Evolutionary conservation across 768 basidiomycete genomes (phyloP).

Genomic region (Boletus rubropictus): DNA sequence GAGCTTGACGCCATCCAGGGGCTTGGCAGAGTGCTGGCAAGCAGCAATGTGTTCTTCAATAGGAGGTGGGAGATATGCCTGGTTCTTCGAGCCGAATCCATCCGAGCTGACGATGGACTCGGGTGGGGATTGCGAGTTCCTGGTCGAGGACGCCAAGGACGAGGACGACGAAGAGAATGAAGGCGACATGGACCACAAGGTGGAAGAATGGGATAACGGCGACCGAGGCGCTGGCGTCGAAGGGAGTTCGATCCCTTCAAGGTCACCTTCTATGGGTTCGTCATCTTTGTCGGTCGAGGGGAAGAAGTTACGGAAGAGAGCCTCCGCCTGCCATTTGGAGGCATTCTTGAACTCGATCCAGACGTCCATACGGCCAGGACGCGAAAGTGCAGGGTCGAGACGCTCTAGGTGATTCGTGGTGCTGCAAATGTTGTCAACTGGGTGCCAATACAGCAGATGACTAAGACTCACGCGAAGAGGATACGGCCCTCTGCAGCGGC

Average conservation of each 20-base stretch:
- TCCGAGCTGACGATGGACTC: conserved; percentile 17
- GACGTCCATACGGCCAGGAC: conserved; percentile 89
- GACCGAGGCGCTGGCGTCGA: conserved; percentile 38
- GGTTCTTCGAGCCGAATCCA: conserved; percentile 49
- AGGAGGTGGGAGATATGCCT: conserved; percentile 59
- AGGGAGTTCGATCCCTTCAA: conserved; percentile 43
- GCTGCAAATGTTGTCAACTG: conserved; percentile 31
- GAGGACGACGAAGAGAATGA: conserved; percentile 40
- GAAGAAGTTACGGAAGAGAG: conserved; percentile 88
- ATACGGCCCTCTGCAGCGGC: conserved; percentile 84
- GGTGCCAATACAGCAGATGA: neutral
- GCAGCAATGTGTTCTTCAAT: conserved; percentile 53
- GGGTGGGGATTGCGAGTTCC: conserved; percentile 23
- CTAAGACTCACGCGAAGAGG: conserved; percentile 71
- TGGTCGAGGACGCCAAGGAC: conserved; percentile 31
- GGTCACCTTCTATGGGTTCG: conserved; percentile 35
- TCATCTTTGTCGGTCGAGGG: conserved; percentile 59
- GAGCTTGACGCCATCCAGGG: conserved; percentile 59
- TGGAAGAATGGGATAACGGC: conserved; percentile 42
- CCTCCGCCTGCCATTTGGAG: conserved; percentile 79
- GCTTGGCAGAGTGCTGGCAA: conserved; percentile 57
- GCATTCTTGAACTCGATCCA: conserved; percentile 90
- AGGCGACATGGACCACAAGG: conserved; percentile 40
- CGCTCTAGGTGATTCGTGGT: conserved; percentile 90
- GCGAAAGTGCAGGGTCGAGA: conserved; percentile 84